Evolutionary conservation across 176 grass and related monocot species (phyloP).

Genomic region (Urochloa ruziziensis): DNA sequence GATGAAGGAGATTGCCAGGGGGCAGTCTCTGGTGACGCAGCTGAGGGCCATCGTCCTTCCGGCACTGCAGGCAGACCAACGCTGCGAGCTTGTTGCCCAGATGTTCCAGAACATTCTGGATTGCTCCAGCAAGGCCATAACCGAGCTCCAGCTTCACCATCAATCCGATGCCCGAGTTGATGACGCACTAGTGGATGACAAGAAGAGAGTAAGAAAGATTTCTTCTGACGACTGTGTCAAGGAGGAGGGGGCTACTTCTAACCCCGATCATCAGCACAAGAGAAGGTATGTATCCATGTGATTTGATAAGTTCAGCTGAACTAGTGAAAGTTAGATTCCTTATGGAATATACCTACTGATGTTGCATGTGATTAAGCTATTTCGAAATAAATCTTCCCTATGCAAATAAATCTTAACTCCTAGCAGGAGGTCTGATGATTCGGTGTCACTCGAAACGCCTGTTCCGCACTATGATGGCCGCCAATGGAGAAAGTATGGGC

Average conservation of each 20-base stretch:
- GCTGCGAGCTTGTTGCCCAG: constrained; percentile 1
- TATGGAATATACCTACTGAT: background rate
- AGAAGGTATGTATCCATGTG: constrained; percentile 6
- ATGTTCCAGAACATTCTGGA: constrained; percentile 37
- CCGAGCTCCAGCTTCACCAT: constrained; percentile 15
- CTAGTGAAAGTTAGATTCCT: background rate
- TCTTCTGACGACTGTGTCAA: background rate
- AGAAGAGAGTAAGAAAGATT: constrained; percentile 15
- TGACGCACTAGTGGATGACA: constrained; percentile 1
- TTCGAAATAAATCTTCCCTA: background rate
- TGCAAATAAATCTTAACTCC: background rate
- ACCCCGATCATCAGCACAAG: constrained; percentile 32
- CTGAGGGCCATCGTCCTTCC: constrained; percentile 44
- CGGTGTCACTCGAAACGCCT: constrained; percentile 14
- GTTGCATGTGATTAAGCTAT: background rate
- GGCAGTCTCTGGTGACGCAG: constrained; percentile 43
- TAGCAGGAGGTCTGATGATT: constrained; percentile 37
- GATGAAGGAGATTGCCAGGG: constrained; percentile 42
- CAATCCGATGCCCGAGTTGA: background rate
- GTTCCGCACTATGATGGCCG: constrained; percentile 44
- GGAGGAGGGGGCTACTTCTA: constrained; percentile 8
- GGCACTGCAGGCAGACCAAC: constrained; percentile 22
- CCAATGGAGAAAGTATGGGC: constrained; percentile 59
- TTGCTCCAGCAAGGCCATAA: constrained; percentile 39
- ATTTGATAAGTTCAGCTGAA: background rate